Conservation (phyloP, 1,139 yeast species). For the Petasospora rhodanensis region DNA sequence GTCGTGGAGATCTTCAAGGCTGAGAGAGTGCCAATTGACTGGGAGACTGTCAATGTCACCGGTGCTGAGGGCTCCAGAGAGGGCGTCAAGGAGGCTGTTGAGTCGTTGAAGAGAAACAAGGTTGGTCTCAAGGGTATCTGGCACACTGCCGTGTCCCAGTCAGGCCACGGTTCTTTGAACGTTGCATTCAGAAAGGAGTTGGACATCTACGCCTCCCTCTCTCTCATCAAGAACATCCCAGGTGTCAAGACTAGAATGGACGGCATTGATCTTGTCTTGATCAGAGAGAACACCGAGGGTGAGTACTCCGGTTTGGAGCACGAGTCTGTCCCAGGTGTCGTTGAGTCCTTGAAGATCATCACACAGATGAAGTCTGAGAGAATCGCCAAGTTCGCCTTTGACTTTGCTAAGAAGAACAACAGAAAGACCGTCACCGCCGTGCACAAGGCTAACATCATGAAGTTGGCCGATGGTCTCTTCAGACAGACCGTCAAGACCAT, state of each 20-base stretch:
- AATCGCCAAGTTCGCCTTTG: constrained; percentile 95
- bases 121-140: constrained; percentile 96
- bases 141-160: constrained; percentile 78
- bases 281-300: constrained; percentile 99
- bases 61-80: constrained; percentile 60
- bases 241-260: constrained; percentile 89
- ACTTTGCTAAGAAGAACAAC: constrained; percentile 88
- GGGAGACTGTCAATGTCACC: constrained; percentile 87
- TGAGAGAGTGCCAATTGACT: constrained; percentile 81
- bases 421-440: constrained; percentile 93
- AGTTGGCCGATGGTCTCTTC: constrained; percentile 96
- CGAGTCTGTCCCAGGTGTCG: constrained; percentile 96
- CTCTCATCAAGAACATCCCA: constrained; percentile 88
- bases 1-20: constrained; percentile 86
- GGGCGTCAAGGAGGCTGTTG: constrained; percentile 81
- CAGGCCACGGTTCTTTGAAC: constrained; percentile 78
- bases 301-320: constrained; percentile 99
- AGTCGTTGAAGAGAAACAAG: constrained; percentile 91
- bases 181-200: constrained; percentile 96
- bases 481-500: constrained; percentile 89
- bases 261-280: constrained; percentile 87
- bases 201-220: constrained; percentile 92
- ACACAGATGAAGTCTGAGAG: constrained; percentile 95
- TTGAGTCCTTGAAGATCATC: constrained; percentile 92
- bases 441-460: constrained; percentile 99